Conservation (phyloP, 176 grass and related monocot genomes). For the Oryza brachyantha region DNA sequence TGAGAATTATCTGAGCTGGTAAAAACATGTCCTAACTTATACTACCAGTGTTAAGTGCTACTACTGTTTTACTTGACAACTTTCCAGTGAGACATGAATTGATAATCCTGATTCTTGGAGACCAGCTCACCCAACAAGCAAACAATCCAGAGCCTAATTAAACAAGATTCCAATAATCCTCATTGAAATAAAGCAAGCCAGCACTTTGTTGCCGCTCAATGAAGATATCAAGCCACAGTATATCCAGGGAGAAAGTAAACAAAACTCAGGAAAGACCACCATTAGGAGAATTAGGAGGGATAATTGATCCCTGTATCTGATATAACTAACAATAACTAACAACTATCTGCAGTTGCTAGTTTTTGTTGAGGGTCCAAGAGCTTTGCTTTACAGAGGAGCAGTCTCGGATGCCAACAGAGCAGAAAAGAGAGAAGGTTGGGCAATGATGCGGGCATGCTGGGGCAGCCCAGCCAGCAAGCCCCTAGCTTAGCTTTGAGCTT, state of each 20-base stretch:
- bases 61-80: background rate
- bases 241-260: background rate
- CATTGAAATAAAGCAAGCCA: background rate
- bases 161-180: background rate
- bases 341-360: background rate
- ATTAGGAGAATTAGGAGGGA: background rate
- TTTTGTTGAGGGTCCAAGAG: slow-evolving; percentile 9
- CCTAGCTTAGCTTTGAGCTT: background rate
- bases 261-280: background rate
- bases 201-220: background rate
- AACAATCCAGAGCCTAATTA: background rate
- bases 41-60: background rate
- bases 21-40: background rate
- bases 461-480: background rate
- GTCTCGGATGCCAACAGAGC: slow-evolving; percentile 43
- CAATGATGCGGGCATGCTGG: slow-evolving; percentile 50
- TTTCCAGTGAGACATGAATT: background rate
- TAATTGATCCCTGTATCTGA: background rate
- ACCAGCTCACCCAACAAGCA: background rate
- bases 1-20: background rate
- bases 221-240: background rate
- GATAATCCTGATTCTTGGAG: background rate
- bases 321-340: background rate
- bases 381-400: slow-evolving; percentile 29
- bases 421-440: background rate